Base-by-base conservation (phyloP, 805 yeast genomes). In the Cephaloascus fragrans region DNA sequence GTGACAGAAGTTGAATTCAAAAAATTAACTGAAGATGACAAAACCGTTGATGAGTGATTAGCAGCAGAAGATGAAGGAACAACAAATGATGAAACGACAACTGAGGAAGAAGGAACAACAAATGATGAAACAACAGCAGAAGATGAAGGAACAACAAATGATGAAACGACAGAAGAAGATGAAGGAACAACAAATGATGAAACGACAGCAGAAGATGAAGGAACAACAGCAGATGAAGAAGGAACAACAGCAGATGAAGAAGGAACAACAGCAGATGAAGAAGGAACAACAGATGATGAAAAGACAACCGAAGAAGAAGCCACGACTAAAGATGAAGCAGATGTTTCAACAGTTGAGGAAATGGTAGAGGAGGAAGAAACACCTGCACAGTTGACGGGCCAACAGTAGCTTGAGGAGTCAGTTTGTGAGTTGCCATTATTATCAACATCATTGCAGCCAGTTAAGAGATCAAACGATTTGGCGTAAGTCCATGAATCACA, bases 381-480 rank as follows among this genome's bases (percentile, higher is more conserved):
- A n/a, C 15, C 33, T 9, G 15, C 18, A 31, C 33, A 15, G 16
- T 42, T 36, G 18, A 28, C 37, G 28, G 16, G 26, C 33, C 33
- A 31, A 16, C 33, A 31, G n/a, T 31, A 31, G 15, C 18, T 16
- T n/a, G 33, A 16, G 15, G 18, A 6, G n/a, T 31, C 33, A 31
- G 33, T 31, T n/a, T 31, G 17, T 9, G 33, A 31, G 18, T 31
- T 31, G 8, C 33, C 33, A 14, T n/a, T 31, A 31, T 31, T 31
- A 31, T 31, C 33, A 31, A n/a, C 18, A 31, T 31, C 33, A 16
- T 31, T 16, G n/a, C 33, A 31, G 8, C 33, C 33, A 8, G 17
- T 31, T 31, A 16, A 31, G 18, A n/a, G 18, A 31, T 31, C 33
- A 31, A n/a, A 31, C 8, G 33, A 31, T 16, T 31, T 31, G 15